Percentiles rank a stretch among this genome's conserved stretches.
Conservation (phyloP, 2,329 filamentous ascomycete genomes). For the Trichophyton rubrum region DNA sequence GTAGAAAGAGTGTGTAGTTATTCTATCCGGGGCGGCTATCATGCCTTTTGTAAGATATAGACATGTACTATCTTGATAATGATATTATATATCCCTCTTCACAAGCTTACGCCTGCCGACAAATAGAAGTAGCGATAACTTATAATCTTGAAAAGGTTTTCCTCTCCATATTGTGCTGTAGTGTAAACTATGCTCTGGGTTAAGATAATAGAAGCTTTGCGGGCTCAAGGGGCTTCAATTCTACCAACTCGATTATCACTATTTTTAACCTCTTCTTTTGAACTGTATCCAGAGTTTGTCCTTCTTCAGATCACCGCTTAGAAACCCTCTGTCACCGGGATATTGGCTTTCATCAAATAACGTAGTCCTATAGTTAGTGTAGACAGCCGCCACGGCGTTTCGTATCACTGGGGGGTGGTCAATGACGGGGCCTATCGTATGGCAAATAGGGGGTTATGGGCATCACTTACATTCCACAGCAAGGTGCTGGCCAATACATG, state of each 20-base stretch:
- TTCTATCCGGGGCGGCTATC: background rate
- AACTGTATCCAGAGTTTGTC: background rate
- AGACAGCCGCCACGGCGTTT: background rate
- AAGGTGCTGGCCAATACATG: background rate
- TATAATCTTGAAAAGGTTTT: too few species aligned
- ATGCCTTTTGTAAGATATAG: background rate
- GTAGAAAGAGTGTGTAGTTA: constrained; percentile 30
- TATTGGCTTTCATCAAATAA: background rate
- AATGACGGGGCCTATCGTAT: background rate
- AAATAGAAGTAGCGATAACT: too few species aligned
- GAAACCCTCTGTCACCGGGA: background rate
- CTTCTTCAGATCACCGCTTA: background rate
- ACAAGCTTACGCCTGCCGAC: too few species aligned
- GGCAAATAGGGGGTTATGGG: background rate
- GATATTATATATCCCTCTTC: background rate
- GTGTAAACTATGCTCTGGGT: too few species aligned
- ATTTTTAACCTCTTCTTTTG: background rate
- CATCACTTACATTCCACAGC: background rate
- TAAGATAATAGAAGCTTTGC: background rate
- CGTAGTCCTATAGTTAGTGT: background rate
- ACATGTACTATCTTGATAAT: background rate
- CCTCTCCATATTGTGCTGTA: too few species aligned
- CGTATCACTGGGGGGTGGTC: background rate
- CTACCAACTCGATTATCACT: background rate
- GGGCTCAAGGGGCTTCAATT: background rate